Percentiles rank a stretch among this genome's conserved stretches.
phyloP scores from a whole-genome alignment of 352 stramenopile genomes.

The Phytophthora uliginosa region DNA sequence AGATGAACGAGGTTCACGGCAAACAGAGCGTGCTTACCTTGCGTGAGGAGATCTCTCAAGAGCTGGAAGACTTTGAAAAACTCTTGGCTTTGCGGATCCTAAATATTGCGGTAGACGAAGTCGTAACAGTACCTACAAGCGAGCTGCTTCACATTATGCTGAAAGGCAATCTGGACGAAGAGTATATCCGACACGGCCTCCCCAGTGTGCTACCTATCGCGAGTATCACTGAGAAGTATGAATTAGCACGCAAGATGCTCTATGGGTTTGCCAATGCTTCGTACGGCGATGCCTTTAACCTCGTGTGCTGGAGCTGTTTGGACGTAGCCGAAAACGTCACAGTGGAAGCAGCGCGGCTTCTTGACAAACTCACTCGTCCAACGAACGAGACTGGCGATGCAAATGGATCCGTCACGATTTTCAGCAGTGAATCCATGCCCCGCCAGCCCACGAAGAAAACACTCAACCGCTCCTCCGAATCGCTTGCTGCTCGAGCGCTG shows the following conservation, averaged over 20 bases:
- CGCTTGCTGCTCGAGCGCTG: constrained; percentile 51
- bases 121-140: constrained; percentile 53
- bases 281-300: constrained; percentile 70
- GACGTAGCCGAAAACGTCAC: constrained; percentile 75
- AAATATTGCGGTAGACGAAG: constrained; percentile 56
- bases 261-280: constrained; percentile 55
- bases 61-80: constrained; percentile 76
- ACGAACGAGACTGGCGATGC: constrained; percentile 8
- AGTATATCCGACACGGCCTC: constrained; percentile 72
- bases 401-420: background rate
- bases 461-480: constrained; percentile 5
- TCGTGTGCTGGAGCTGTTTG: constrained; percentile 81
- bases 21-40: constrained; percentile 62
- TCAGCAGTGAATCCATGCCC: background rate
- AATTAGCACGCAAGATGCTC: constrained; percentile 62
- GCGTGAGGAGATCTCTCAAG: constrained; percentile 74
- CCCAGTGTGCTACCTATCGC: constrained; percentile 68
- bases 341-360: constrained; percentile 68
- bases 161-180: constrained; percentile 55
- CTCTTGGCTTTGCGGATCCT: constrained; percentile 69
- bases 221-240: constrained; percentile 65
- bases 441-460: constrained; percentile 5
- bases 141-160: constrained; percentile 74
- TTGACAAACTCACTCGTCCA: constrained; percentile 63
- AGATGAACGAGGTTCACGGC: constrained; percentile 63